Evolutionary conservation across 177 flowering plant species (phyloP), one percentile per base, ranked within the genome.

Genomic region (Vitis hybrid): DNA sequence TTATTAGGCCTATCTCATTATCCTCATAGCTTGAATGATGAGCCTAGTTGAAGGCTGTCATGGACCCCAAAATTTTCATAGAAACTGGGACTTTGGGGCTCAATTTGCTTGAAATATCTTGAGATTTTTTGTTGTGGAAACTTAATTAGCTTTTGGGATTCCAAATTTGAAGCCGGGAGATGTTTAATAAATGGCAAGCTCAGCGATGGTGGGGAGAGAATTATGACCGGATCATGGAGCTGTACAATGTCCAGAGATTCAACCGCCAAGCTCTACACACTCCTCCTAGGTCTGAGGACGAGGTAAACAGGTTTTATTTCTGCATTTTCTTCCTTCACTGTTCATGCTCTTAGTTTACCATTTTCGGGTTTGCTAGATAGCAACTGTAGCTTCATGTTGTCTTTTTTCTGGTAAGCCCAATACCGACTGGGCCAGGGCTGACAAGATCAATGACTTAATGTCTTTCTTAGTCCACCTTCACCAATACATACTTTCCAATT

Each of bases 171-270:
- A 96, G 99, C 86, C 98, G 99, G 1, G 99, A 96, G 79, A 85
- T 96, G 93, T 96, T 94, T 70, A 80, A 92, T 72, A 94, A 94
- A 78, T 94, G 92, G 92, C 89, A 96, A 88, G 99, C 99, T 21
- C 97, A 92, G 74, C 74, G 90, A 67, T 96, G 99, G 99, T 96
- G 99, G 99, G 98, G 97, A 11, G 99, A 96, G 82, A 96, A 94
- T 69, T 94, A 82, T 67, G 99, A 96, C 70, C 65, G 98, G 52
- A 91, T 96, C 57, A 87, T 91, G 91, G 98, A 96, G 85, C 93
- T 96, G 15, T 96, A 94, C 81, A 94, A 96, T 75, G 98, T 96
- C 2, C 98, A 92, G 81, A 92, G 89, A 82, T 96, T 96, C 82
- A 96, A 86, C 56, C 79, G 87, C 5, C 97, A 96, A 77, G 97